These are phyloP conservation scores for Panicum hallii DNA, from an alignment of 202 grass and related monocot genomes.

Conservation along the genomic window DNA sequence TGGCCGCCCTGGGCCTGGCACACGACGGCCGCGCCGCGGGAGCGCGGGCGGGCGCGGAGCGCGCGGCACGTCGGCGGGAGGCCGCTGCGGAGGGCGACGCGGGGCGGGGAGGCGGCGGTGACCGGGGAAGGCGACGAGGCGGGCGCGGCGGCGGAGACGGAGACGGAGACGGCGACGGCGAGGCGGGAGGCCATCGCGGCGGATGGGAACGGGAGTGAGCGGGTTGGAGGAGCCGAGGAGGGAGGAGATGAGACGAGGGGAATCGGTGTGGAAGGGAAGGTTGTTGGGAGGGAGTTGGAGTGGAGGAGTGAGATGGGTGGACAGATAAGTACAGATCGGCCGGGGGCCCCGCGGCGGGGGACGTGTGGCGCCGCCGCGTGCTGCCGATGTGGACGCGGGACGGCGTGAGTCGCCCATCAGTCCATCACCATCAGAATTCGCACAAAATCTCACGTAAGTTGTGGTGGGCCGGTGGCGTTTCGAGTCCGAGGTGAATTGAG, in stretches of 20 bases:
- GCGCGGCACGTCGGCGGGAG: neutral
- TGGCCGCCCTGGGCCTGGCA: slow-evolving; percentile 58
- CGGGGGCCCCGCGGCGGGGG: neutral
- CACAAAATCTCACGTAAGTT: neutral
- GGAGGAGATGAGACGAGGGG: neutral
- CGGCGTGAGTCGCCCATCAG: neutral
- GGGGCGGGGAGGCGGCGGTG: neutral
- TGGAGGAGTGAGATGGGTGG: neutral
- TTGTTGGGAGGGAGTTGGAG: neutral
- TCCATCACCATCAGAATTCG: neutral
- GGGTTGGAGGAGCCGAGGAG: neutral
- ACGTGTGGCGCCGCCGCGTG: slow-evolving; percentile 2
- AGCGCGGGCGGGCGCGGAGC: slow-evolving; percentile 7
- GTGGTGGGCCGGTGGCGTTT: neutral
- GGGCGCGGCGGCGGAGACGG: slow-evolving; percentile 27
- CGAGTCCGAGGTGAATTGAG: neutral
- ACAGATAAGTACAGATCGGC: slow-evolving; percentile 21
- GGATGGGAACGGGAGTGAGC: slow-evolving; percentile 16
- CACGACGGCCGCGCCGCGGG: slow-evolving; percentile 49
- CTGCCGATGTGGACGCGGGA: slow-evolving; percentile 23
- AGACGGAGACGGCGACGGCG: slow-evolving; percentile 23
- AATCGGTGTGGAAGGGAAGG: neutral
- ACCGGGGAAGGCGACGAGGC: neutral
- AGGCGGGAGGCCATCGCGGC: slow-evolving; percentile 12
- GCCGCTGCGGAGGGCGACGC: slow-evolving; percentile 14